Evolutionary conservation across 2,329 filamentous ascomycete genomes (phyloP), one percentile per base, ranked within the genome.

Genomic region (Epichloe sp.): DNA sequence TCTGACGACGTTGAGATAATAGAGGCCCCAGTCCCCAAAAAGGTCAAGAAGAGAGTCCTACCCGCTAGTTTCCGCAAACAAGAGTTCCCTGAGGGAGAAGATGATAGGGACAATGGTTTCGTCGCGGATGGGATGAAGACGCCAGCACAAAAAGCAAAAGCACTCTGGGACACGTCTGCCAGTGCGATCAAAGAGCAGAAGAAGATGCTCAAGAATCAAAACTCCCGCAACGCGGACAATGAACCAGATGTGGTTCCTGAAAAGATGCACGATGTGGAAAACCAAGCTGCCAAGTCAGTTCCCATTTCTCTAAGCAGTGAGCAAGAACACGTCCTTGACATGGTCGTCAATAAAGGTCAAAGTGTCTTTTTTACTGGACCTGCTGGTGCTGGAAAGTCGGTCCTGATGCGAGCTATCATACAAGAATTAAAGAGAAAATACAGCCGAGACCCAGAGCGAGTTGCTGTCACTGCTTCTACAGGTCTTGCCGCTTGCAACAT

Each of bases 311-410:
- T 98, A 37, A 96, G 88, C 63, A 78, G 85, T 12, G 93, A 98
- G 64, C 93, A 98, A 67, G 78, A 80, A 53, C 81, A 86, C 53
- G 88, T 98, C 11, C 73, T 94, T 52, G 82, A 88, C 44, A 73
- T 96, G 19, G 91, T 98, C 10, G 78, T 88, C 7, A 79, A 93
- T 21, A 72, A 86, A 56, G 79, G 79, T 53, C 85, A 89, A 65
- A 97, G 91, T 59, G 90, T 96, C 2, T 98, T 98, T 72, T 72
- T 98, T 98, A 98, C 93, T 1, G 93, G 93, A 59, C 95, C 93
- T 53, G 93, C 93, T 52, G 89, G 85, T 74, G 96, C 93, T 4
- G 93, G 93, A 66, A 98, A 98, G 73, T 98, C 93, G 1, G 91
- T 98, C 4, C 70, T 98, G 52, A 88, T 98, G 77, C 80, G 90